Evolutionary conservation across 768 basidiomycete species (phyloP).

Genomic region (Trametes punicea): DNA sequence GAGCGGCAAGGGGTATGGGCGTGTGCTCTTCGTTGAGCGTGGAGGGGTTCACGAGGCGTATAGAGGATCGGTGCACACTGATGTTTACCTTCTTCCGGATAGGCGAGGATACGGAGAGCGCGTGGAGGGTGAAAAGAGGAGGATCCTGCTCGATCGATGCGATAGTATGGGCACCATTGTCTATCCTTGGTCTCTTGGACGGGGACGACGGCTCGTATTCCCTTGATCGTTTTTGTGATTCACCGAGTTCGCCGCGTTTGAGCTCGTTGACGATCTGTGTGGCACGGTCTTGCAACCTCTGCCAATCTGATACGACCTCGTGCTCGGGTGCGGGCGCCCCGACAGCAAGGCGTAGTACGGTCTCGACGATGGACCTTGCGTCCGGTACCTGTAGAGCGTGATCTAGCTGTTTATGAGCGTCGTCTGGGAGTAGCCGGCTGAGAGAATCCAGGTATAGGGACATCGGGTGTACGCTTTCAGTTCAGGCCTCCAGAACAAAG

Average conservation of each 20-base stretch:
- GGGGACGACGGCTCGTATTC: conserved; percentile 7
- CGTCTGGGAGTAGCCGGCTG: conserved; percentile 8
- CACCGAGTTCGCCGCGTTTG: conserved; percentile 8
- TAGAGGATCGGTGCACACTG: conserved; percentile 46
- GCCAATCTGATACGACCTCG: conserved; percentile 5
- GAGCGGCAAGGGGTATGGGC: conserved; percentile 43
- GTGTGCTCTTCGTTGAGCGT: conserved; percentile 46
- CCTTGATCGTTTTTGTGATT: conserved; percentile 10
- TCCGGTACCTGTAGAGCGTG: conserved; percentile 6
- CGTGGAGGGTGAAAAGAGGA: conserved; percentile 56
- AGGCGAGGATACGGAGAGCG: conserved; percentile 68
- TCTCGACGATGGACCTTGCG: conserved; percentile 1
- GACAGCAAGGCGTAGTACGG: conserved; percentile 11
- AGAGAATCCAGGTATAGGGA: conserved; percentile 14
- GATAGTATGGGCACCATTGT: not conserved
- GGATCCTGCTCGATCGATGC: conserved; percentile 31
- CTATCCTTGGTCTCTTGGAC: conserved; percentile 6
- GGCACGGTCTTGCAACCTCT: conserved; percentile 5
- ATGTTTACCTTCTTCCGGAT: conserved; percentile 75
- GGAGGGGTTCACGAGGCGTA: conserved; percentile 51
- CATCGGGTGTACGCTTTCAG: not conserved
- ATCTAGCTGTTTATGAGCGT: conserved; percentile 8
- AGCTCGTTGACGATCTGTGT: conserved; percentile 11
- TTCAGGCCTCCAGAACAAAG: not conserved
- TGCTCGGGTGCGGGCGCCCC: conserved; percentile 8